Evolutionary conservation across 2,329 filamentous ascomycete genomes (phyloP), one percentile per base, ranked within the genome.

Genomic region (Fusarium sp.): DNA sequence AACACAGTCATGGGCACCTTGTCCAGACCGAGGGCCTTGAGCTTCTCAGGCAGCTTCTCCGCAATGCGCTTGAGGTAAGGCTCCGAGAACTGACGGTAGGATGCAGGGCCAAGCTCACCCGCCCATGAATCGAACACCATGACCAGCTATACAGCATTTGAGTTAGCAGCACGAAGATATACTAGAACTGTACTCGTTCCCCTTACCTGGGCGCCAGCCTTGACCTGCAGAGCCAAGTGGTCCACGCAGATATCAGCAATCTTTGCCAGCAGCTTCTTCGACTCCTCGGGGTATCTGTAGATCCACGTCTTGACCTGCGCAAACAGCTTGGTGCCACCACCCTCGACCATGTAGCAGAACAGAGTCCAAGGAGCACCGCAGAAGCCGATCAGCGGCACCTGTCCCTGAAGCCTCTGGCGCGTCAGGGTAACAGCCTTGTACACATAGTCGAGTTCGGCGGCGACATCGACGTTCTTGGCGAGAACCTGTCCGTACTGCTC

Each of bases 111-210:
- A 49, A 99, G 85, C 82, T 99, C 96, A 42, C 93, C 94, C 2
- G 96, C 96, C 95, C 96, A 99, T 0, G 95, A 98, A 79, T 99
- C 96, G 77, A 99, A 99, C 11, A 99, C 93, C 85, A 98, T 96
- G 27, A 98, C 85, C 77, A 97, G 87, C 89, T 92, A 65, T 8
- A 27, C 20, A 49, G 23, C 11, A 27, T 27, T 34, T 25, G 36
- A 38, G 56, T 71, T 6, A 64, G 58, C 53, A 9, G 29, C 23
- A 27, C 6, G 49, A 10, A 5, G 2, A 11, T n/a, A 7, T 16
- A 8, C 10, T n/a, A 14, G 5, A n/a, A 34, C 8, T 11, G 8
- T 49, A n/a, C 2, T 18, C 9, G 5, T 9, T 25, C 23, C 16
- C 13, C 62, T 59, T 83, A 90, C 89, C 86, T 97, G 96, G 59